phyloP scores from a whole-genome alignment of 129 eudicot species.

The Flaveria robusta region DNA sequence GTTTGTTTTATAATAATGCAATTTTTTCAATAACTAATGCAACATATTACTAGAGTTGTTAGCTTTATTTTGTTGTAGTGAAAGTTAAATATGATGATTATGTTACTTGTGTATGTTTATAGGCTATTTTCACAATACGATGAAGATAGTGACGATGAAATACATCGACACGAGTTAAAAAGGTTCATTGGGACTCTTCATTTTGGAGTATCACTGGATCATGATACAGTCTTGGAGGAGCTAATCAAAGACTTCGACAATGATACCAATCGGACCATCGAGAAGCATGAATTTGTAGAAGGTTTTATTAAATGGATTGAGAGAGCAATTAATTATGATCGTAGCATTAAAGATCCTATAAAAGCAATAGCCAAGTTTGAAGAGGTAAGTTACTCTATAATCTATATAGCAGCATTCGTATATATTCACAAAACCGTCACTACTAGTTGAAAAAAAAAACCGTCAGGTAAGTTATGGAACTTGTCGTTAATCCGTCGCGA shows the following conservation, averaged over 20 bases:
- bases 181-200: not conserved
- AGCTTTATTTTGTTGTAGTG: too few relatives aligned
- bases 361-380: constrained; percentile 13
- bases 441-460: too few relatives aligned
- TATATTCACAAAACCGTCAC: too few relatives aligned
- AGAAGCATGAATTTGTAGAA: constrained; percentile 16
- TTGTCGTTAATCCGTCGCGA: too few relatives aligned
- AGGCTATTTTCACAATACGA: constrained; percentile 15
- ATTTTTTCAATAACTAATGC: too few relatives aligned
- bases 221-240: not conserved
- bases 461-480: too few relatives aligned
- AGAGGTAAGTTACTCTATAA: not conserved
- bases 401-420: too few relatives aligned
- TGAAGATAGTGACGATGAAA: constrained; percentile 2
- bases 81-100: too few relatives aligned
- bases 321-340: constrained; percentile 8
- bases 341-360: constrained; percentile 14
- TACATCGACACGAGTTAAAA: not conserved
- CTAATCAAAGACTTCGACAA: constrained; percentile 3
- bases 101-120: not conserved
- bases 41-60: too few relatives aligned
- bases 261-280: not conserved
- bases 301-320: constrained; percentile 27
- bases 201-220: constrained; percentile 18
- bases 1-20: too few relatives aligned